Percentiles rank a stretch among this genome's conserved stretches.
These are phyloP conservation scores for Candida ipomoeae DNA, from an alignment of 805 yeast species.

Conservation along the genomic window DNA sequence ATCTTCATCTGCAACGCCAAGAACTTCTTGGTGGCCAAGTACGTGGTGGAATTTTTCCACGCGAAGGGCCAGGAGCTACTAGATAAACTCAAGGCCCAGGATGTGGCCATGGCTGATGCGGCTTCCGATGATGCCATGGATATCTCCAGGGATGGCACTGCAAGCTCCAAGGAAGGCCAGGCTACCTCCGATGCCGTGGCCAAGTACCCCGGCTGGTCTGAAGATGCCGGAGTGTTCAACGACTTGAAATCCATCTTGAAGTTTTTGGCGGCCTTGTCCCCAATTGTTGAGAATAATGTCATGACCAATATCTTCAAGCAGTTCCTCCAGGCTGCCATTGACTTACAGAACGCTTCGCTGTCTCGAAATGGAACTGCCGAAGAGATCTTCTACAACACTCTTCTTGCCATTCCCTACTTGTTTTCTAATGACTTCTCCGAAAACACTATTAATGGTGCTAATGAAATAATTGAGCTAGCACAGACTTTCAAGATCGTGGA, in stretches of 20 bases:
- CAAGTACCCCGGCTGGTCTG: constrained; percentile 9
- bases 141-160: too few species aligned
- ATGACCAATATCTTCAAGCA: constrained; percentile 44
- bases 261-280: constrained; percentile 61
- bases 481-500: constrained; percentile 31
- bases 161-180: too few species aligned
- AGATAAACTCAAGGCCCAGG: constrained; percentile 23
- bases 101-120: constrained; percentile 12
- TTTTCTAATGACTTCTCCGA: constrained; percentile 39
- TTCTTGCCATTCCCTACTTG: constrained; percentile 63
- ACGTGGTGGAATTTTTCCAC: constrained; percentile 66
- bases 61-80: constrained; percentile 56
- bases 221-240: constrained; percentile 59
- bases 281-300: constrained; percentile 50
- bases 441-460: constrained; percentile 31
- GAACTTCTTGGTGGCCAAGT: constrained; percentile 62
- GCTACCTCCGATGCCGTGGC: background rate
- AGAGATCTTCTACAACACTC: constrained; percentile 57
- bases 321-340: constrained; percentile 53
- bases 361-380: constrained; percentile 60
- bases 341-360: constrained; percentile 41
- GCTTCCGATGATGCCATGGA: too few species aligned
- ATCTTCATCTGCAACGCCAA: constrained; percentile 62
- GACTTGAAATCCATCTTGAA: constrained; percentile 67
- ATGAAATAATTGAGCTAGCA: constrained; percentile 46